Evolutionary conservation across 768 basidiomycete species (phyloP).

Genomic region (Lactarius sanguifluus): DNA sequence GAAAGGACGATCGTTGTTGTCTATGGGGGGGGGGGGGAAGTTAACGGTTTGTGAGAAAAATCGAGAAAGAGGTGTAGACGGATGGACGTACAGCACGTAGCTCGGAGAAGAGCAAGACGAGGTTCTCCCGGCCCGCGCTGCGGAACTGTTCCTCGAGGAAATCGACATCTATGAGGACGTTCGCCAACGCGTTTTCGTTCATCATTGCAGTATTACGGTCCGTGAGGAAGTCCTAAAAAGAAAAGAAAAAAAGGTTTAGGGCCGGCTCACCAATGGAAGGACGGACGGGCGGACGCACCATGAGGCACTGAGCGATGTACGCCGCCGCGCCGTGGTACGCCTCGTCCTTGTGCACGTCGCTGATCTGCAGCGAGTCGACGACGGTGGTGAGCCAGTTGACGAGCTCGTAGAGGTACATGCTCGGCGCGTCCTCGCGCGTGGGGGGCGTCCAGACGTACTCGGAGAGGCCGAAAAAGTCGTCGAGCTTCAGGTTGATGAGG

Average conservation of each 20-base stretch:
- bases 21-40: constrained; percentile 36
- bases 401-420: constrained; percentile 93
- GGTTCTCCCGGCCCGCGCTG: constrained; percentile 66
- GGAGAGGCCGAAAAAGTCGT: constrained; percentile 92
- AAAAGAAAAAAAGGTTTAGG: neutral
- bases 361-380: constrained; percentile 85
- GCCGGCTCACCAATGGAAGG: no score
- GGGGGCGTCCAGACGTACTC: constrained; percentile 93
- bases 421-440: constrained; percentile 70
- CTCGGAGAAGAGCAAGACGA: constrained; percentile 74
- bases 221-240: constrained; percentile 66
- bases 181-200: constrained; percentile 88
- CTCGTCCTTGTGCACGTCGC: constrained; percentile 82
- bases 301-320: constrained; percentile 83
- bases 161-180: constrained; percentile 80
- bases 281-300: constrained; percentile 53
- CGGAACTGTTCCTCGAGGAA: constrained; percentile 89
- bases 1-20: constrained; percentile 70
- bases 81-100: constrained; percentile 62
- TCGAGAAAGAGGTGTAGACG: neutral
- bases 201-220: constrained; percentile 72
- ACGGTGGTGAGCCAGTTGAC: constrained; percentile 96
- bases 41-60: neutral
- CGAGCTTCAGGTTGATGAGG: constrained; percentile 87
- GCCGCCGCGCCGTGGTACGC: constrained; percentile 87